Percentiles rank a stretch among this genome's conserved stretches.
Evolutionary conservation across 495 filamentous ascomycete species (phyloP).

Genomic region (Penicillium verhagenii): DNA sequence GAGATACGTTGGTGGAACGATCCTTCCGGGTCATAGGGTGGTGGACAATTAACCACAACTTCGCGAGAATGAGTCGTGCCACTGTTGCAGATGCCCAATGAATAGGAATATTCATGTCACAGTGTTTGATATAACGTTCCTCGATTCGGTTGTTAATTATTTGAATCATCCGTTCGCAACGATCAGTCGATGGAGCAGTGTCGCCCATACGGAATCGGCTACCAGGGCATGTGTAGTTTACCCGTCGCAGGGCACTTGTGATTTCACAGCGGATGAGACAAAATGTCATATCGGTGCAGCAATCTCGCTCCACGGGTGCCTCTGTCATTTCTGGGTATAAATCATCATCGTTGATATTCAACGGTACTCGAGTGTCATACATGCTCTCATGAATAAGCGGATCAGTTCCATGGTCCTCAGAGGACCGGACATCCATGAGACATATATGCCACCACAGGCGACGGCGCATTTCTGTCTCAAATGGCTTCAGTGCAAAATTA

Average conservation of each 20-base stretch:
- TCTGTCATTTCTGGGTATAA: slow-evolving; percentile 63
- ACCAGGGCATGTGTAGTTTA: slow-evolving; percentile 32
- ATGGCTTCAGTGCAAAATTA: slow-evolving; percentile 69
- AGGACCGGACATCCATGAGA: slow-evolving; percentile 71
- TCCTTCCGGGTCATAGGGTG: slow-evolving; percentile 55
- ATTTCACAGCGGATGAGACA: slow-evolving; percentile 69
- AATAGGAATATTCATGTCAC: slow-evolving; percentile 58
- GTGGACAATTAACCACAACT: slow-evolving; percentile 62
- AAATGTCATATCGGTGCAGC: slow-evolving; percentile 79
- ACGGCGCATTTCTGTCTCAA: slow-evolving; percentile 82
- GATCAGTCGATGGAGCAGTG: slow-evolving; percentile 34
- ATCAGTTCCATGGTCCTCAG: slow-evolving; percentile 84
- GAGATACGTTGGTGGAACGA: slow-evolving; percentile 38
- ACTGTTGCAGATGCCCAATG: slow-evolving; percentile 72
- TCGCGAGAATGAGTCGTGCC: slow-evolving; percentile 65
- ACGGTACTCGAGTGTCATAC: slow-evolving; percentile 72
- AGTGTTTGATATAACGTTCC: slow-evolving; percentile 50
- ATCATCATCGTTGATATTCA: slow-evolving; percentile 80
- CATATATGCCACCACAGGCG: slow-evolving; percentile 83
- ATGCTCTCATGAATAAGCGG: slow-evolving; percentile 64
- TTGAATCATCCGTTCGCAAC: slow-evolving; percentile 62
- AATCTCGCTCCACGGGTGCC: slow-evolving; percentile 55
- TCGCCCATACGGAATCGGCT: slow-evolving; percentile 21
- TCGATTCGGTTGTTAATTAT: slow-evolving; percentile 64
- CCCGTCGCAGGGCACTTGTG: slow-evolving; percentile 40